Base-by-base conservation (phyloP, 305 asterid species). In the Fraxinus latifolia region DNA sequence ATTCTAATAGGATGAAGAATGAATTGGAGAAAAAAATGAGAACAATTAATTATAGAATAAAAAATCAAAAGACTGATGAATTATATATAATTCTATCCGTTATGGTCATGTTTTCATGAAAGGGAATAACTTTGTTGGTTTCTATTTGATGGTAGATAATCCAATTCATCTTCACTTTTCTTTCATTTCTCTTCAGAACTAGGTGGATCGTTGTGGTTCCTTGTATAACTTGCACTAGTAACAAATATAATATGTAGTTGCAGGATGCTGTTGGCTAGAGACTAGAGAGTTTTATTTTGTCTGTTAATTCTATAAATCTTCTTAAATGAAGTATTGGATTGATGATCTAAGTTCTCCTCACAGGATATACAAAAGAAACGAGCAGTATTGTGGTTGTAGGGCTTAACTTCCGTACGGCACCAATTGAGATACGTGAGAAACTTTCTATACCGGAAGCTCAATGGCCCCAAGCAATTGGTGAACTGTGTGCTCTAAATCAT, bases 371-470 rank as follows among this genome's bases (percentile, higher is more conserved):
- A 15, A 95, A 87, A 87, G 93, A 87, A 86, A 88, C 85, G 14
- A 94, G 97, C 88, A 94, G 96, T 85, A 70, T 95, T 74, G 34
- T 95, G 78, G 98, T 95, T 3, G 84, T 95, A 62, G 99, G 99
- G 60, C 88, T 95, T 50, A 95, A 90, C 86, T 86, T 90, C 81
- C 97, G 78, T 15, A 91, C 97, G 0, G 92, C 98, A 50, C 97
- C 99, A 31, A 89, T 95, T 78, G 96, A 90, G 85, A 87, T 95
- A 77, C 93, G 99, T 1, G 99, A 95, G 91, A 95, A 91, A 82
- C 91, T 95, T 82, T 87, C 97, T 0, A 88, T 95, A 67, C 97
- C 97, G 15, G 99, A 95, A 89, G 94, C 90, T 53, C 91, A 91
- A 33, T 95, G 98, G 98, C 90, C 93, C 81, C 90, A 85, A 83